phyloP scores from a whole-genome alignment of 768 basidiomycete genomes.

The Rhodocollybia butyracea region DNA sequence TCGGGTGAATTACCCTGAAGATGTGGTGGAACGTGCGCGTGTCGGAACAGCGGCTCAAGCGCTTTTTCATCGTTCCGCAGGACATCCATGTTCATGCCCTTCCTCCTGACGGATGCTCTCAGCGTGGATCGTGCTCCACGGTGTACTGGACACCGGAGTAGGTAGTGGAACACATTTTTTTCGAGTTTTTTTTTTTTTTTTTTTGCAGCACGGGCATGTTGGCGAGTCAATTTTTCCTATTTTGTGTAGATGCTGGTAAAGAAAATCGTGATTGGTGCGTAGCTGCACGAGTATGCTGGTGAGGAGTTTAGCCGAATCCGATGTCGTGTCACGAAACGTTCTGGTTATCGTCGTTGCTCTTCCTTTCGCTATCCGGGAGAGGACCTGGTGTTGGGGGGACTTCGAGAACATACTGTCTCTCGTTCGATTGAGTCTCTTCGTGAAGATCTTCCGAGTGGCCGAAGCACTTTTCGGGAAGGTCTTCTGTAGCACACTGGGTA shows the following conservation, averaged over 20 bases:
- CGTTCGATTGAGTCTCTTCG: not conserved
- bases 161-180: too few relatives aligned
- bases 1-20: not conserved
- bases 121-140: not conserved
- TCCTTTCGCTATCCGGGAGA: not conserved
- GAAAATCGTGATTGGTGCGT: constrained; percentile 14
- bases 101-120: not conserved
- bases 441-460: not conserved
- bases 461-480: not conserved
- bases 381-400: not conserved
- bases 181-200: constrained; percentile 8
- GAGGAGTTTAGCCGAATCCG: not conserved
- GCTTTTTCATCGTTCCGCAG: not conserved
- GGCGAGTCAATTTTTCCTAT: constrained; percentile 15
- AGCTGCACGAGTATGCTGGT: constrained; percentile 16
- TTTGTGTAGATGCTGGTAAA: constrained; percentile 17
- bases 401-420: not conserved
- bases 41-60: not conserved
- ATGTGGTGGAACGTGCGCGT: not conserved
- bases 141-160: constrained; percentile 10
- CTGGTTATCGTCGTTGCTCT: not conserved
- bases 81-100: not conserved
- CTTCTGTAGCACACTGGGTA: not conserved
- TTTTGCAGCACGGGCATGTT: constrained; percentile 13
- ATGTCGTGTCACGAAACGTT: not conserved